phyloP scores from a whole-genome alignment of 2,329 filamentous ascomycete species.

The Podosphaera aphanis region DNA sequence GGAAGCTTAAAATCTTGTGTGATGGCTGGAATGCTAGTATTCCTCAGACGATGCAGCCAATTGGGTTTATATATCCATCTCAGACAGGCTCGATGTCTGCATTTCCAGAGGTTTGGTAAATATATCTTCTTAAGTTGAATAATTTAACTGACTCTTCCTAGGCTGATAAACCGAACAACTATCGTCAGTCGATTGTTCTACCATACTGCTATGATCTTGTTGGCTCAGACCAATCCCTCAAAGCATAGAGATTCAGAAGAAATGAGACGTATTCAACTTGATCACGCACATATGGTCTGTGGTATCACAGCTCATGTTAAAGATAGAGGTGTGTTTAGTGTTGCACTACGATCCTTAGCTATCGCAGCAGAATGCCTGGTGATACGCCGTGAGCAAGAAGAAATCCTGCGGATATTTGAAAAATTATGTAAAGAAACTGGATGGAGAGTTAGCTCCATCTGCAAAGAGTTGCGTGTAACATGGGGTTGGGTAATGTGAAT shows the following conservation, averaged over 20 bases:
- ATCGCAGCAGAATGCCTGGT: slow-evolving; percentile 54
- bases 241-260: slow-evolving; percentile 32
- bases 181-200: slow-evolving; percentile 71
- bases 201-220: slow-evolving; percentile 61
- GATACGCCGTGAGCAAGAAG: slow-evolving; percentile 48
- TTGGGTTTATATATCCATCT: slow-evolving; percentile 49
- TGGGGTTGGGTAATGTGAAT: slow-evolving; percentile 43
- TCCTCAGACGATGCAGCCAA: slow-evolving; percentile 68
- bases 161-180: slow-evolving; percentile 62
- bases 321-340: slow-evolving; percentile 53
- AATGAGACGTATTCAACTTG: slow-evolving; percentile 44
- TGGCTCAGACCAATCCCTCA: slow-evolving; percentile 58
- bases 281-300: slow-evolving; percentile 66
- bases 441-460: slow-evolving; percentile 53
- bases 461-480: slow-evolving; percentile 44
- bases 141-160: slow-evolving; percentile 17
- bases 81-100: slow-evolving; percentile 45
- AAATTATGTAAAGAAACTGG: slow-evolving; percentile 54
- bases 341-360: slow-evolving; percentile 57
- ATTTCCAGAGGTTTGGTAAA: slow-evolving; percentile 72
- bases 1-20: slow-evolving; percentile 53
- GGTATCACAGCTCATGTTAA: slow-evolving; percentile 73
- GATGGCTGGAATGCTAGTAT: slow-evolving; percentile 61
- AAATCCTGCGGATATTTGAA: slow-evolving; percentile 55
- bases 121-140: neutral